These are phyloP conservation scores for Tulasnella sp. DNA, from an alignment of 768 basidiomycete genomes.

Conservation along the genomic window DNA sequence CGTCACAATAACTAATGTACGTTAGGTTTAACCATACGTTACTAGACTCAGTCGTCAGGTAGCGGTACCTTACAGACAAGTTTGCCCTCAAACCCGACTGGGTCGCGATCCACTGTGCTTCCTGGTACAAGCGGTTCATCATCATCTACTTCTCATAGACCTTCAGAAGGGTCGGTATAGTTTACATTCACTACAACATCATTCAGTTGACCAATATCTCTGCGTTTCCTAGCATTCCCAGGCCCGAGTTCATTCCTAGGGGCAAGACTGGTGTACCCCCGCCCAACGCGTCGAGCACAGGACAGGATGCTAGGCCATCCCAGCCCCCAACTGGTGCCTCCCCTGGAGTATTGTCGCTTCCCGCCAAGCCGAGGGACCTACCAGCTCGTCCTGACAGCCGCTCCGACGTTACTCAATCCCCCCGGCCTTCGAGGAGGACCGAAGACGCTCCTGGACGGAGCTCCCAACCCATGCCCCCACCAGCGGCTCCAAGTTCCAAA, in stretches of 20 bases:
- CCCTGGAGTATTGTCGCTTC: background rate
- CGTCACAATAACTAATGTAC: background rate
- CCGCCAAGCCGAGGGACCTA: background rate
- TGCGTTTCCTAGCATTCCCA: background rate
- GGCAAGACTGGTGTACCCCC: background rate
- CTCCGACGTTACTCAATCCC: slow-evolving; percentile 19
- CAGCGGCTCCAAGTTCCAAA: slow-evolving; percentile 30
- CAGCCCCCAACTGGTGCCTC: background rate
- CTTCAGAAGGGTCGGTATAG: background rate
- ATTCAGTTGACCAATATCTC: background rate
- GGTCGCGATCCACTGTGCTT: background rate
- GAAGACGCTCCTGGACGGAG: background rate
- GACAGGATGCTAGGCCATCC: background rate
- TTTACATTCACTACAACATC: background rate
- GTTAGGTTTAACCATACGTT: background rate
- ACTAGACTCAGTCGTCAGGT: background rate
- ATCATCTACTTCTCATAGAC: background rate
- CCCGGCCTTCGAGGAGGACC: background rate
- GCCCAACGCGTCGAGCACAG: background rate
- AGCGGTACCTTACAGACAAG: background rate
- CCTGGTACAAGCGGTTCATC: background rate
- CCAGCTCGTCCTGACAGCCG: background rate
- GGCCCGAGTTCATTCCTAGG: background rate
- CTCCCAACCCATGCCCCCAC: slow-evolving; percentile 29
- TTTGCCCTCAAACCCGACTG: background rate